Evolutionary conservation across 192 early-diverging fungal genomes (phyloP), one percentile per base, ranked within the genome.

Genomic region (Martensiomyces pterosporus): DNA sequence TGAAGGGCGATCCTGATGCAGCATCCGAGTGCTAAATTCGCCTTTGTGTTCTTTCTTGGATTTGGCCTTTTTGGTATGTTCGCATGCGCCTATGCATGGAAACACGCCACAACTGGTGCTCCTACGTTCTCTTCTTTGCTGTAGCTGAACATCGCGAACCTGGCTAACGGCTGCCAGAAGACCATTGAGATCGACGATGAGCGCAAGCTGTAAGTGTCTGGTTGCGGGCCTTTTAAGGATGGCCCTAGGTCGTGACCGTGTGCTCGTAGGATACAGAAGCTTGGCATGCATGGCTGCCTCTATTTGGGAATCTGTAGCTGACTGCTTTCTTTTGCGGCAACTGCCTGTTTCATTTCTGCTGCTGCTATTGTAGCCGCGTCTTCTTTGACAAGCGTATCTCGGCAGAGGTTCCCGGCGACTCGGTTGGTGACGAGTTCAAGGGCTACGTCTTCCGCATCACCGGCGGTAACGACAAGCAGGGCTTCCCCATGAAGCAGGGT

Each of bases 401-500:
- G 52, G 77, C 87, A 58, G 96, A 98, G 74, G 94, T 98, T 52
- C 77, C 86, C 56, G 96, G 85, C 62, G 96, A 96, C 79, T 81
- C 89, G 46, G 78, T 98, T 65, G 92, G 96, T 58, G 96, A 97
- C 65, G 96, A 98, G 79, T 98, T 93, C 91, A 98, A 98, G 86
- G 96, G 96, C 59, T 98, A 97, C 84, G 87, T 97, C 64, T 94
- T 98, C 87, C 92, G 91, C 64, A 94, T 98, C 78, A 90, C 93
- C 49, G 96, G 96, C 72, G 96, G 96, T 64, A 97, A 98, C 86
- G 96, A 98, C 84, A 98, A 98, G 87, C 90, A 93, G 79, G 90
- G 90, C 76, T 98, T 98, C 91, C 96, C 96, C 57, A 98, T 98
- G 96, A 98, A 97, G 87, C 96, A 98, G 82, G 96, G 96, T 91